Conservation (phyloP, 2,329 filamentous ascomycete genomes). For the Clonostachys chloroleuca region DNA sequence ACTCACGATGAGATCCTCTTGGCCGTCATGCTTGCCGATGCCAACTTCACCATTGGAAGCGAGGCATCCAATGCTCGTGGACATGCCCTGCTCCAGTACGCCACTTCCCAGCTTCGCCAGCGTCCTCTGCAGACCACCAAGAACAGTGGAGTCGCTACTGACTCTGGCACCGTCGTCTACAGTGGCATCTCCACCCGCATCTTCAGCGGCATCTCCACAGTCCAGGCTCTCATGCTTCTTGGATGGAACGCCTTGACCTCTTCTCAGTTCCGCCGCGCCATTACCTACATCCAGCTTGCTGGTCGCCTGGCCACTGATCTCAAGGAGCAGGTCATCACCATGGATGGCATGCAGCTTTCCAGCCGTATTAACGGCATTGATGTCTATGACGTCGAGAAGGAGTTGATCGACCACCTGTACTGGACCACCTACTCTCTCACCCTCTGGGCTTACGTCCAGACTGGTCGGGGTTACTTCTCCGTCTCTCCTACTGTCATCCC, state of each 20-base stretch:
- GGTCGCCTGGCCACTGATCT: constrained; percentile 21
- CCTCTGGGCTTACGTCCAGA: constrained; percentile 30
- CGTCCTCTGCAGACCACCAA: constrained; percentile 13
- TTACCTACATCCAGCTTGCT: constrained; percentile 26
- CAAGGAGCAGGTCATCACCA: constrained; percentile 19
- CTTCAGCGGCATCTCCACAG: constrained; percentile 22
- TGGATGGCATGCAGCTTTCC: constrained; percentile 15
- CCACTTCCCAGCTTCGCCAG: constrained; percentile 20
- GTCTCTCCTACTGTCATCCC: constrained; percentile 13
- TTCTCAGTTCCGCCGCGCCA: constrained; percentile 21
- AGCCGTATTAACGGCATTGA: constrained; percentile 34
- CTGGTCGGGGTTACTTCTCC: constrained; percentile 16
- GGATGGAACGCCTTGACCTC: constrained; percentile 28
- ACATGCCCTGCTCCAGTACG: constrained; percentile 24
- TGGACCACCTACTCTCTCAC: constrained; percentile 31
- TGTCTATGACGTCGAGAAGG: constrained; percentile 30
- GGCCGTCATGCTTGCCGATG: constrained; percentile 31
- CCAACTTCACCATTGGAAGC: constrained; percentile 23
- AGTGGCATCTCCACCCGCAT: constrained; percentile 22
- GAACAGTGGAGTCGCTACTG: constrained; percentile 8
- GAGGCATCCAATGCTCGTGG: constrained; percentile 16
- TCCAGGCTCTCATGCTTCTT: constrained; percentile 24
- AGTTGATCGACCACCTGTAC: constrained; percentile 29
- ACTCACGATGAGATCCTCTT: constrained; percentile 30
- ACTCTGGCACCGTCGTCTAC: constrained; percentile 4